Percentiles rank a stretch among this genome's conserved stretches.
Evolutionary conservation across 2,329 filamentous ascomycete species (phyloP).

Genomic region (Botrytis paeoniae): DNA sequence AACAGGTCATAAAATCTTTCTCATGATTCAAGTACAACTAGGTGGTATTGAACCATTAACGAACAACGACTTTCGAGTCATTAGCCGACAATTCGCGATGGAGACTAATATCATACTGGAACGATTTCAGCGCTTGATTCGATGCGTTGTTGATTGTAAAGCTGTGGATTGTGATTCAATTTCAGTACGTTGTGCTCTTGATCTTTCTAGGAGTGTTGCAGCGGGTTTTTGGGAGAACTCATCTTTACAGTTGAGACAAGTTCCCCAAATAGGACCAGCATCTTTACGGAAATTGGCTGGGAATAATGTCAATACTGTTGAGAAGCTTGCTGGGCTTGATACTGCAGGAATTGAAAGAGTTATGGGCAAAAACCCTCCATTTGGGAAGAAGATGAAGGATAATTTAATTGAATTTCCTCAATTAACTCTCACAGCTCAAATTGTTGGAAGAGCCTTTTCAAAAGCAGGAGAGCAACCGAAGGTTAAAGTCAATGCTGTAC

Average conservation of each 20-base stretch:
- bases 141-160: slow-evolving; percentile 76
- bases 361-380: slow-evolving; percentile 77
- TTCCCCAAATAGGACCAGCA: slow-evolving; percentile 73
- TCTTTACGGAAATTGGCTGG: slow-evolving; percentile 70
- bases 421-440: slow-evolving; percentile 44
- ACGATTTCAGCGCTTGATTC: slow-evolving; percentile 64
- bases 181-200: slow-evolving; percentile 66
- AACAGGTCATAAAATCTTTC: slow-evolving; percentile 70
- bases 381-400: slow-evolving; percentile 67
- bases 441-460: slow-evolving; percentile 33
- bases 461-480: slow-evolving; percentile 45
- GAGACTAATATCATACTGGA: slow-evolving; percentile 66
- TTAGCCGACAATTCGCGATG: slow-evolving; percentile 54
- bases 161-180: slow-evolving; percentile 57
- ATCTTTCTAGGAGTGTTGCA: slow-evolving; percentile 72
- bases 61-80: slow-evolving; percentile 54
- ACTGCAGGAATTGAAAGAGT: slow-evolving; percentile 72
- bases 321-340: slow-evolving; percentile 65
- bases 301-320: slow-evolving; percentile 68
- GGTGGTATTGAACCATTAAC: slow-evolving; percentile 61
- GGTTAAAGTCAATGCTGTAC: slow-evolving; percentile 61
- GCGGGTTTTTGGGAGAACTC: slow-evolving; percentile 76
- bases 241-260: slow-evolving; percentile 76
- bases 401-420: slow-evolving; percentile 67
- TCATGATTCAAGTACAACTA: slow-evolving; percentile 74